These are phyloP conservation scores for Yarrowia sp. DNA, from an alignment of 805 yeast genomes.

Conservation along the genomic window DNA sequence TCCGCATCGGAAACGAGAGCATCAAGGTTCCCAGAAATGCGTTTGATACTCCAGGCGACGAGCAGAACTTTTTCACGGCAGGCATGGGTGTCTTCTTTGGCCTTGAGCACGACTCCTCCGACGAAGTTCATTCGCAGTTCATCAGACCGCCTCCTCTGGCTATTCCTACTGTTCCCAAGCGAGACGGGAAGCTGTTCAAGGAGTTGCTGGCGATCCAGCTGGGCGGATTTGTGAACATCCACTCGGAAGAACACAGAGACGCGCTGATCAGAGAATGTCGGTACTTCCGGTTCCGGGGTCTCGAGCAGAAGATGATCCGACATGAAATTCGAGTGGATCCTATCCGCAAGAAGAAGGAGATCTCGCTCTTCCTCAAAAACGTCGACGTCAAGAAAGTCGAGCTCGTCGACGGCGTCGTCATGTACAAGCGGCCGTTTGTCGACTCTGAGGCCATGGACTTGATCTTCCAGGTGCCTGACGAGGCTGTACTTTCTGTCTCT, in stretches of 20 bases:
- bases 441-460: conserved; percentile 45
- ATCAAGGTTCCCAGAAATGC: conserved; percentile 60
- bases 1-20: conserved; percentile 56
- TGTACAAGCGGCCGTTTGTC: conserved; percentile 49
- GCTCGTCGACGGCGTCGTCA: conserved; percentile 31
- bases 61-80: conserved; percentile 73
- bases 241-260: conserved; percentile 54
- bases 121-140: conserved; percentile 41
- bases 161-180: conserved; percentile 51
- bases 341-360: conserved; percentile 52
- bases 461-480: conserved; percentile 41
- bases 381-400: conserved; percentile 36
- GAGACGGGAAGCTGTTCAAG: conserved; percentile 55
- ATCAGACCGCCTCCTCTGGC: conserved; percentile 78
- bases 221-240: conserved; percentile 52
- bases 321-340: conserved; percentile 54
- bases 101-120: conserved; percentile 48
- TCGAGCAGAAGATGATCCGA: conserved; percentile 68
- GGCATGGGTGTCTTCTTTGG: conserved; percentile 53
- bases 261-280: conserved; percentile 65
- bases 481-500: not conserved
- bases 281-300: conserved; percentile 70
- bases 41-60: conserved; percentile 60
- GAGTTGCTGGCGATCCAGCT: conserved; percentile 55
- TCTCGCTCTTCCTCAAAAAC: conserved; percentile 51